Conservation (phyloP, 805 yeast species). For the Barnettozyma salicaria region DNA sequence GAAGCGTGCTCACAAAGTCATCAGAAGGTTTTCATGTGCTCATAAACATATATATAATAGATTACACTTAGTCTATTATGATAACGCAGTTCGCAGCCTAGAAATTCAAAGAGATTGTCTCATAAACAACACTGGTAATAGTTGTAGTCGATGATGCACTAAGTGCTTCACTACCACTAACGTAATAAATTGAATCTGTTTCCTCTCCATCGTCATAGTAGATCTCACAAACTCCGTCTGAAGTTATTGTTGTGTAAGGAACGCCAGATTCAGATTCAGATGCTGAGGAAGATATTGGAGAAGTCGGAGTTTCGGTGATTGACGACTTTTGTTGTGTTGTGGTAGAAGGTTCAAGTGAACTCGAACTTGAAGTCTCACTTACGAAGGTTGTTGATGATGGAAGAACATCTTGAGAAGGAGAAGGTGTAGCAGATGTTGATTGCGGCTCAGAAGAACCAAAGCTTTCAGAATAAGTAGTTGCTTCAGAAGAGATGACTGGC, state of each 20-base stretch:
- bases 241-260: slow-evolving; percentile 20
- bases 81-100: too few species aligned
- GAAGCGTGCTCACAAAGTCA: slow-evolving; percentile 7
- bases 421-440: slow-evolving; percentile 5
- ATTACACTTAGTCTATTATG: too few species aligned
- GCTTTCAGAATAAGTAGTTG: slow-evolving; percentile 5
- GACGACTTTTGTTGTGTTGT: too few species aligned
- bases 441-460: slow-evolving; percentile 1
- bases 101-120: slow-evolving; percentile 16
- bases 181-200: slow-evolving; percentile 16
- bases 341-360: slow-evolving; percentile 1
- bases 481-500: slow-evolving; percentile 4
- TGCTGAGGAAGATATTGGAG: slow-evolving; percentile 7
- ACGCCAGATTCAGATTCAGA: slow-evolving; percentile 10
- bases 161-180: slow-evolving; percentile 25
- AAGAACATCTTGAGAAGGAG: slow-evolving; percentile 4
- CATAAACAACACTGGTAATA: slow-evolving; percentile 20
- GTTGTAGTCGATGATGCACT: slow-evolving; percentile 27
- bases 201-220: slow-evolving; percentile 22
- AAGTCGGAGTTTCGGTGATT: slow-evolving; percentile 13
- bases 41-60: not conserved
- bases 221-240: slow-evolving; percentile 25
- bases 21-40: not conserved
- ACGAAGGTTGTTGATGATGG: not conserved
- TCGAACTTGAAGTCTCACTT: slow-evolving; percentile 1